Evolutionary conservation across 331 rosid species (phyloP).

Genomic region (Malus hybrid): DNA sequence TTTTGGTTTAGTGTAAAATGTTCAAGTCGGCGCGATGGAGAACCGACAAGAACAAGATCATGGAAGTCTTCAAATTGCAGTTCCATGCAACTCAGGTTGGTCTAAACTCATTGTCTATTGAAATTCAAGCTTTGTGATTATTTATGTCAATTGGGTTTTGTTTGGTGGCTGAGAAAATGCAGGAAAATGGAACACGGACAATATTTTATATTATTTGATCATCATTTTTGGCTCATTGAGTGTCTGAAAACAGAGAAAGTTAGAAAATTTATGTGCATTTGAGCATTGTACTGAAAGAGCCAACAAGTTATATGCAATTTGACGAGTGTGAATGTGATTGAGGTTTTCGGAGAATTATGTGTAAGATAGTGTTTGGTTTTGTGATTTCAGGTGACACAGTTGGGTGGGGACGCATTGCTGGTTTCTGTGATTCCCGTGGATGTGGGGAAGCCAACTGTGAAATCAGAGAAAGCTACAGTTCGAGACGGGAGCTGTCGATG

Average conservation of each 20-base stretch:
- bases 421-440: constrained; percentile 71
- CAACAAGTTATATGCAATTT: neutral
- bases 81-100: constrained; percentile 76
- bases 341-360: neutral
- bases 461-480: constrained; percentile 50
- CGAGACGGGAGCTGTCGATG: constrained; percentile 74
- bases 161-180: constrained; percentile 21
- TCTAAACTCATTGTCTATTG: neutral
- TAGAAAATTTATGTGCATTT: neutral
- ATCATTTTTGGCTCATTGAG: neutral
- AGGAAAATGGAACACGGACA: neutral
- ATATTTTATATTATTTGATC: neutral
- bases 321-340: constrained; percentile 8
- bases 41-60: constrained; percentile 74
- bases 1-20: constrained; percentile 38
- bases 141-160: constrained; percentile 14
- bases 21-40: constrained; percentile 89
- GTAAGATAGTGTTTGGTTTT: neutral
- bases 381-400: constrained; percentile 56
- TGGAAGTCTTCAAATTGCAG: constrained; percentile 67
- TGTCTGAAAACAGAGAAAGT: neutral
- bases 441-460: constrained; percentile 66
- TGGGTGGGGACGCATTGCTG: constrained; percentile 59
- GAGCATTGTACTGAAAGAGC: neutral
- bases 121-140: neutral